These are phyloP conservation scores for Saururus chinensis DNA, from an alignment of 164 flowering plant species.

Conservation along the genomic window DNA sequence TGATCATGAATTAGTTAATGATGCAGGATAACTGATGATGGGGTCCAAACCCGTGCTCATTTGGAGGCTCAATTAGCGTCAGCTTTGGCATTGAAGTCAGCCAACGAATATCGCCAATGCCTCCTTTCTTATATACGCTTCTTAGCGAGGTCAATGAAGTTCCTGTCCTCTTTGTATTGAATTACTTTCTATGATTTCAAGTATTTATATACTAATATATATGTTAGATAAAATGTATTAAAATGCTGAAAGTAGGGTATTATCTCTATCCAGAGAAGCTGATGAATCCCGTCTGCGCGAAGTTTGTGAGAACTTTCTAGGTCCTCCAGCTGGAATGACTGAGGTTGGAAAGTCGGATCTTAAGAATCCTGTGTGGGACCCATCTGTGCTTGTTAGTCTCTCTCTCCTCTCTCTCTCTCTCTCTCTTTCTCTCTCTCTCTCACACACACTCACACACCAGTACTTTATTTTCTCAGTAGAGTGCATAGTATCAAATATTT, in stretches of 20 bases:
- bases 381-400: conserved; percentile 71
- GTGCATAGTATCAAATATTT: too few species aligned
- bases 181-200: too few species aligned
- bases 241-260: not conserved
- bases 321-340: conserved; percentile 92
- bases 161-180: not conserved
- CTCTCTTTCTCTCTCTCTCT: not conserved
- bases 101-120: conserved; percentile 84
- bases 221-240: not conserved
- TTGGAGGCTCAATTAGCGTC: conserved; percentile 94
- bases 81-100: conserved; percentile 71
- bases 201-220: not conserved
- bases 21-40: conserved; percentile 86
- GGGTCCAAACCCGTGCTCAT: conserved; percentile 96
- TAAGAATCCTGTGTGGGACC: conserved; percentile 73
- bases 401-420: too few species aligned
- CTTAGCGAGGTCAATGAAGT: conserved; percentile 57
- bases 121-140: conserved; percentile 83
- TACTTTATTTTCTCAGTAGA: too few species aligned
- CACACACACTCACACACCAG: not conserved
- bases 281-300: conserved; percentile 92
- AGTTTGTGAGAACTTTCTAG: conserved; percentile 88
- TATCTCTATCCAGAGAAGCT: conserved; percentile 61
- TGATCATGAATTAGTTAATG: conserved; percentile 2
- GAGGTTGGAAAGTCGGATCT: conserved; percentile 39